Conservation (phyloP, 148 eudicot species). For the Nepenthes gracilis region DNA sequence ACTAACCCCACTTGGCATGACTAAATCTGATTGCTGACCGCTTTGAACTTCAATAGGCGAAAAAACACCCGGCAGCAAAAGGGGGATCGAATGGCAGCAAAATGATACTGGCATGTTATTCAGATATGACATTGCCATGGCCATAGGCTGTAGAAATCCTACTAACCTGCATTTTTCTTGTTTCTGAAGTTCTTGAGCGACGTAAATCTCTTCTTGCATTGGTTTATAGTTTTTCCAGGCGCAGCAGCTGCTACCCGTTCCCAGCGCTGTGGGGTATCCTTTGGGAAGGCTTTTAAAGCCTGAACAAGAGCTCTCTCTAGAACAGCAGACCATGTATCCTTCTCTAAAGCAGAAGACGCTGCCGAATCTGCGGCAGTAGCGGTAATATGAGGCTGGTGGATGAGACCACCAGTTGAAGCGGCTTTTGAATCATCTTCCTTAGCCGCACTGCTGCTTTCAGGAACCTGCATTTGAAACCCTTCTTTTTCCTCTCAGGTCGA, state of each 20-base stretch:
- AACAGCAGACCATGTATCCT: slow-evolving; percentile 79
- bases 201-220: slow-evolving; percentile 83
- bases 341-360: slow-evolving; percentile 36
- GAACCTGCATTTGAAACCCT: slow-evolving; percentile 16
- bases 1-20: too few relatives aligned
- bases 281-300: slow-evolving; percentile 90
- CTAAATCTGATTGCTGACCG: too few relatives aligned
- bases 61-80: too few relatives aligned
- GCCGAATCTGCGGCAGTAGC: slow-evolving; percentile 10
- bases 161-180: slow-evolving; percentile 54
- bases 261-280: slow-evolving; percentile 90
- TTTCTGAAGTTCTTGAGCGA: slow-evolving; percentile 70
- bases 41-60: too few relatives aligned
- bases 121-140: too few relatives aligned
- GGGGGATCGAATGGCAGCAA: too few relatives aligned
- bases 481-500: slow-evolving; percentile 64
- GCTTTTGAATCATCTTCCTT: slow-evolving; percentile 6
- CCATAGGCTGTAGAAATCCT: neutral
- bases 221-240: slow-evolving; percentile 81
- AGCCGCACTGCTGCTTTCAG: slow-evolving; percentile 8
- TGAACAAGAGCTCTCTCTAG: slow-evolving; percentile 92
- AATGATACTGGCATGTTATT: too few relatives aligned
- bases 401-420: slow-evolving; percentile 9
- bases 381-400: slow-evolving; percentile 5
- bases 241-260: slow-evolving; percentile 92